Conservation (phyloP, 2,329 filamentous ascomycete species). For the Cordyceps javanica region DNA sequence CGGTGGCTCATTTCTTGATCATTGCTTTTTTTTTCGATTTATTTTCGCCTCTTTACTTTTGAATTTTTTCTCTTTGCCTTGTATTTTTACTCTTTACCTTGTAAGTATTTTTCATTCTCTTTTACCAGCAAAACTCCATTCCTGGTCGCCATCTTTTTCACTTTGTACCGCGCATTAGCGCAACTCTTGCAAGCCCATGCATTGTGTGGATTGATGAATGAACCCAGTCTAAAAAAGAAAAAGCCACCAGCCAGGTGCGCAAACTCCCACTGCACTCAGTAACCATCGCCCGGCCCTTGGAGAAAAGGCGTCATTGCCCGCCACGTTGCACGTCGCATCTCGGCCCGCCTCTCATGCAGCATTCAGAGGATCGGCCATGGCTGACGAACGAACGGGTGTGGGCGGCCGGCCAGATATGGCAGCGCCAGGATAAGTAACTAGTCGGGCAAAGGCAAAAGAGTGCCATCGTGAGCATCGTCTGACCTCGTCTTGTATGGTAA, state of each 20-base stretch:
- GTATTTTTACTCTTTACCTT: no score
- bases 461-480: constrained; percentile 2
- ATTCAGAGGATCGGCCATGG: not conserved
- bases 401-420: no score
- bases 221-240: not conserved
- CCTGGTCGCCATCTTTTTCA: not conserved
- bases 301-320: not conserved
- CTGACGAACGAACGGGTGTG: not conserved
- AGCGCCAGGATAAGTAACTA: not conserved
- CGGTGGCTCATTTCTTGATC: no score
- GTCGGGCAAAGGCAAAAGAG: not conserved
- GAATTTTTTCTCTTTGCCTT: no score
- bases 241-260: not conserved
- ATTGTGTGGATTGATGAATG: no score
- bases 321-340: not conserved
- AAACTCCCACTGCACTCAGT: not conserved
- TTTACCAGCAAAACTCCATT: no score
- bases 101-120: no score
- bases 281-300: not conserved
- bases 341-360: not conserved
- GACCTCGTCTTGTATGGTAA: not conserved
- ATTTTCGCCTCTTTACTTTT: no score
- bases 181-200: no score
- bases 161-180: not conserved
- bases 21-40: no score